Evolutionary conservation across 768 basidiomycete genomes (phyloP).

Genomic region (Austroboletus festivus): DNA sequence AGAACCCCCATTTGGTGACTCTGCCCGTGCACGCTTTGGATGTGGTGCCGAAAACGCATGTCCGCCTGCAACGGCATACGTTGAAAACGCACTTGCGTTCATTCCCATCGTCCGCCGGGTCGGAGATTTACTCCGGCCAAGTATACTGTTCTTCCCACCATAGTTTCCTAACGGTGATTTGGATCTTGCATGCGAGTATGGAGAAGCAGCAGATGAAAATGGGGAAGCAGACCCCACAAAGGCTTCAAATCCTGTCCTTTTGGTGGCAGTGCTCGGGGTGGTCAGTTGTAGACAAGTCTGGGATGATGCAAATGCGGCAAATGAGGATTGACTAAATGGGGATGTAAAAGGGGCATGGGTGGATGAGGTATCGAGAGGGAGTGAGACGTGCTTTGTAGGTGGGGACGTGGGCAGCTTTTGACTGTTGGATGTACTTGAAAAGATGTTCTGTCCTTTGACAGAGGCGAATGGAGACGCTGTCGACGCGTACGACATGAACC

Average conservation of each 20-base stretch:
- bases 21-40: conserved; percentile 54
- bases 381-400: conserved; percentile 16
- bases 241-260: conserved; percentile 56
- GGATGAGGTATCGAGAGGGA: conserved; percentile 22
- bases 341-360: conserved; percentile 21
- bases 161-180: conserved; percentile 49
- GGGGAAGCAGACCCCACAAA: conserved; percentile 52
- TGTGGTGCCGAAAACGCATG: conserved; percentile 42
- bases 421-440: conserved; percentile 30
- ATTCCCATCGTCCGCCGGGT: conserved; percentile 40
- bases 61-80: conserved; percentile 49
- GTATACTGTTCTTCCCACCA: conserved; percentile 19
- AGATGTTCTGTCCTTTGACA: conserved; percentile 65
- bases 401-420: conserved; percentile 29
- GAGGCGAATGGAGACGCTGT: conserved; percentile 69
- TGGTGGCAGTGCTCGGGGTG: conserved; percentile 38
- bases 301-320: conserved; percentile 18
- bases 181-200: conserved; percentile 34
- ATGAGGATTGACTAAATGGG: conserved; percentile 20
- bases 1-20: conserved; percentile 43
- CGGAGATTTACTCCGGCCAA: conserved; percentile 54
- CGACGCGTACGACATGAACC: conserved; percentile 81
- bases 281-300: conserved; percentile 16
- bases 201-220: conserved; percentile 39
- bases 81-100: conserved; percentile 54